Conservation (phyloP, 2,329 filamentous ascomycete genomes). For the Periconia sp. region DNA sequence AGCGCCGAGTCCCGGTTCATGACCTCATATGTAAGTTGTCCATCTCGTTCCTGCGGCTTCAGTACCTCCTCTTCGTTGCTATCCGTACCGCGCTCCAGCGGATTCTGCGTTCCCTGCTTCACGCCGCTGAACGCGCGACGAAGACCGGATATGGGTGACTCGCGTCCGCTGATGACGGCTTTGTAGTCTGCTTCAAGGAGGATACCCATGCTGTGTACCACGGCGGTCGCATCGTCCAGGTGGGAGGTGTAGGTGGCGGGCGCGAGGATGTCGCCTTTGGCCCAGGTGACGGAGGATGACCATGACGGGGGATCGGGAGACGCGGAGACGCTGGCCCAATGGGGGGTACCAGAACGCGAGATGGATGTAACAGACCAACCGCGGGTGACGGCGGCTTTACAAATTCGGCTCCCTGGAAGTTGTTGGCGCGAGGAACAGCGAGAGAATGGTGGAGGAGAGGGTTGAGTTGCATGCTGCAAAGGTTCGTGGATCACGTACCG, state of each 20-base stretch:
- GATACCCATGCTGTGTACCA: conserved; percentile 95
- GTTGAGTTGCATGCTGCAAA: neutral
- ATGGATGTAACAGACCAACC: conserved; percentile 93
- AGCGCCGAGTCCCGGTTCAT: conserved; percentile 95
- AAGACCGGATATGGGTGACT: conserved; percentile 78
- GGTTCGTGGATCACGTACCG: conserved; percentile 48
- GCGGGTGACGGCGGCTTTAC: conserved; percentile 80
- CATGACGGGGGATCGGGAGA: conserved; percentile 72
- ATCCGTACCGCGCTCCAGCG: conserved; percentile 56
- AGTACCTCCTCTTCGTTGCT: conserved; percentile 56
- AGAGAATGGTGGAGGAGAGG: neutral
- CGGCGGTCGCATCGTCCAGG: conserved; percentile 75
- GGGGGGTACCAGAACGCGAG: conserved; percentile 90
- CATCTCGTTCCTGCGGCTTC: conserved; percentile 65
- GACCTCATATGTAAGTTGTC: conserved; percentile 89
- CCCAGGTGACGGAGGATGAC: conserved; percentile 83
- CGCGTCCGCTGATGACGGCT: conserved; percentile 78
- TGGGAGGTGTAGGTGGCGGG: conserved; percentile 77
- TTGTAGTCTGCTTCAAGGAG: conserved; percentile 98
- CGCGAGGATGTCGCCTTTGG: conserved; percentile 81
- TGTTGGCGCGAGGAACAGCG: neutral
- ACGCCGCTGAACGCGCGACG: conserved; percentile 73
- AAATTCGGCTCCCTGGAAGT: conserved; percentile 70
- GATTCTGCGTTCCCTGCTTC: conserved; percentile 66
- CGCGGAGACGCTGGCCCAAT: conserved; percentile 78